These are phyloP conservation scores for Yamadazyma oceani DNA, from an alignment of 1,139 yeast genomes.

Conservation along the genomic window DNA sequence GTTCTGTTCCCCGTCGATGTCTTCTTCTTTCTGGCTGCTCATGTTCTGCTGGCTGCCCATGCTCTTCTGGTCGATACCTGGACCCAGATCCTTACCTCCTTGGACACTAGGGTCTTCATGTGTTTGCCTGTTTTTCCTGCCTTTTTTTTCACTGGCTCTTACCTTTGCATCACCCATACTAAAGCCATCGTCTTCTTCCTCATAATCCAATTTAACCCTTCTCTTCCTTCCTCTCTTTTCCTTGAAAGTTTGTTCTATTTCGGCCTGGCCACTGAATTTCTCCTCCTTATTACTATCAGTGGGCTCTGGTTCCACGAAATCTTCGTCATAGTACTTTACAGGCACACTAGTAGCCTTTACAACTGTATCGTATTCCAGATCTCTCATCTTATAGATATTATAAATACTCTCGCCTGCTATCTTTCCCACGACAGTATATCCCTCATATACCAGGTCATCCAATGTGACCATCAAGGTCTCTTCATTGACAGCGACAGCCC, in stretches of 20 bases:
- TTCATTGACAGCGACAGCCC: constrained; percentile 52
- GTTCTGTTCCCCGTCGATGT: no score
- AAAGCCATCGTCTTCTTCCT: constrained; percentile 32
- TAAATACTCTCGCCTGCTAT: constrained; percentile 60
- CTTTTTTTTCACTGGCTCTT: neutral
- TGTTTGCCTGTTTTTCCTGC: constrained; percentile 2
- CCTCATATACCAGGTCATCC: constrained; percentile 43
- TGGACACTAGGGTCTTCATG: constrained; percentile 10
- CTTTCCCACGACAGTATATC: constrained; percentile 61
- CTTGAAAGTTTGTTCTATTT: no score
- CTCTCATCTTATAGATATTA: constrained; percentile 52
- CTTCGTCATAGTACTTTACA: constrained; percentile 7
- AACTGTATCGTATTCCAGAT: constrained; percentile 47
- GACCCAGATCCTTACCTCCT: neutral
- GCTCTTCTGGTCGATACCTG: no score
- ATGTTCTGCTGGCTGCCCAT: no score
- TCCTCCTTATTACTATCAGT: no score
- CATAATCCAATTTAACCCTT: constrained; percentile 23
- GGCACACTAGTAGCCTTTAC: constrained; percentile 38
- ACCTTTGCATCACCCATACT: constrained; percentile 49
- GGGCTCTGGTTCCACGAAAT: constrained; percentile 3
- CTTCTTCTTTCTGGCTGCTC: no score
- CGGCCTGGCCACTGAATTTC: no score
- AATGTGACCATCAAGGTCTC: constrained; percentile 57
- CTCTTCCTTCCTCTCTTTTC: constrained; percentile 22